Evolutionary conservation across 129 eudicot species (phyloP).

Genomic region (Artemisia annua): DNA sequence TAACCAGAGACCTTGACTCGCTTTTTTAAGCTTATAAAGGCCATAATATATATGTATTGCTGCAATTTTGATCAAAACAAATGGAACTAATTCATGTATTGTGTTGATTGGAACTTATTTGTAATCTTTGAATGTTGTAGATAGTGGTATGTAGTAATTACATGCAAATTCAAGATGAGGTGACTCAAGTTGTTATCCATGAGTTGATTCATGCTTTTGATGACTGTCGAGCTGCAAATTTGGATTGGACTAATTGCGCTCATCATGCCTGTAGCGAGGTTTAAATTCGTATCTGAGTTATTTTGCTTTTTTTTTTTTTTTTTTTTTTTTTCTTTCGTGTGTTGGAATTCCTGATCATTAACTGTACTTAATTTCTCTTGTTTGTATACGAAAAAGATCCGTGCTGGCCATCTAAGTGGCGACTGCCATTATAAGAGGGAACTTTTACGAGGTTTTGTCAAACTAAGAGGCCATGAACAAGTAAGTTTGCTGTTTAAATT

Average conservation of each 20-base stretch:
- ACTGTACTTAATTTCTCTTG: background rate
- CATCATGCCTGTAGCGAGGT: constrained; percentile 99
- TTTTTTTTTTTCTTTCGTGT: no score
- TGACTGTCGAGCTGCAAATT: constrained; percentile 85
- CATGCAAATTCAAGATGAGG: constrained; percentile 76
- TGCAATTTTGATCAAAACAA: no score
- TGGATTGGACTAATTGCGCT: constrained; percentile 93
- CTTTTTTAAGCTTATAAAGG: no score
- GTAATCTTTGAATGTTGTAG: constrained; percentile 27
- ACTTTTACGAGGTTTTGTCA: constrained; percentile 66
- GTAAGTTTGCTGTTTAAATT: constrained; percentile 37
- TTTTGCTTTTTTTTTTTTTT: constrained; percentile 23
- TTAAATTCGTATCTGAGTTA: constrained; percentile 22
- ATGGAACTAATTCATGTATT: background rate
- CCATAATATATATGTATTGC: no score
- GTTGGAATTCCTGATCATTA: constrained; percentile 15
- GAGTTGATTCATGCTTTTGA: constrained; percentile 97
- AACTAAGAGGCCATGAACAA: constrained; percentile 87
- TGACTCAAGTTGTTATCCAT: constrained; percentile 87
- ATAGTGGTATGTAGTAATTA: constrained; percentile 82
- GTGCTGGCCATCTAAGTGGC: constrained; percentile 97
- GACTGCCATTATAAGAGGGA: constrained; percentile 94
- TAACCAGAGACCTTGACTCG: no score
- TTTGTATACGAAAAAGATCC: constrained; percentile 35
- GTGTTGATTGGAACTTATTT: constrained; percentile 5